Percentiles rank a stretch among this genome's conserved stretches.
Conservation (phyloP, 148 eudicot species). For the Rhododendron henanense region DNA sequence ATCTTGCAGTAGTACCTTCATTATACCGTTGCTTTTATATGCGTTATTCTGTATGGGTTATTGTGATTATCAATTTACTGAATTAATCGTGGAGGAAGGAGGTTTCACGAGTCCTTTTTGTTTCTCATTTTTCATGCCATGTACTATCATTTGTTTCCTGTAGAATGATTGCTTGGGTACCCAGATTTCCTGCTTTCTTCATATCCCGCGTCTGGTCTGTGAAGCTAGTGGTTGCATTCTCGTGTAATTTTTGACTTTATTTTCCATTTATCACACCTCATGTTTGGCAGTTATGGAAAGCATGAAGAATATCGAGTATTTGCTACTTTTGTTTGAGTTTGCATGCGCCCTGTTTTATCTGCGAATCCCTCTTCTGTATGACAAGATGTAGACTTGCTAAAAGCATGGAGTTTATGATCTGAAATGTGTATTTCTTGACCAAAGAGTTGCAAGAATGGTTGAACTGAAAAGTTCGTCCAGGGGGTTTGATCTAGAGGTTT, state of each 20-base stretch:
- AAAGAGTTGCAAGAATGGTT: not conserved
- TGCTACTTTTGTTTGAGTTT: not conserved
- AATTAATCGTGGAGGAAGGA: not conserved
- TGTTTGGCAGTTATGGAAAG: not conserved
- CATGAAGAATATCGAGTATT: not conserved
- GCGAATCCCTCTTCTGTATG: not conserved
- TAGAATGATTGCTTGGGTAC: not conserved
- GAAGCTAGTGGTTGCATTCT: not conserved
- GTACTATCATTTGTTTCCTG: not conserved
- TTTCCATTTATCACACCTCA: not conserved
- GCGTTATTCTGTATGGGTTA: not conserved
- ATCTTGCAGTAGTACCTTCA: not conserved
- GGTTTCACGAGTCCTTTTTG: not conserved
- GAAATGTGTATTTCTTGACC: not conserved
- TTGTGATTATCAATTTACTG: slow-evolving; percentile 6
- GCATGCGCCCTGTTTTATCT: not conserved
- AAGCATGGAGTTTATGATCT: not conserved
- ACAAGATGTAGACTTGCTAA: not conserved
- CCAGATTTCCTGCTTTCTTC: not conserved
- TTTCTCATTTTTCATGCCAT: not conserved
- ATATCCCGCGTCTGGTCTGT: not conserved
- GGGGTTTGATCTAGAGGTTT: not conserved
- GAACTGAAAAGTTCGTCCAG: not conserved
- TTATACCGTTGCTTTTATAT: not conserved
- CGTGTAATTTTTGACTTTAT: not conserved